Base-by-base conservation (phyloP, 75 land plant species). In the Selaginella moellendorffii region DNA sequence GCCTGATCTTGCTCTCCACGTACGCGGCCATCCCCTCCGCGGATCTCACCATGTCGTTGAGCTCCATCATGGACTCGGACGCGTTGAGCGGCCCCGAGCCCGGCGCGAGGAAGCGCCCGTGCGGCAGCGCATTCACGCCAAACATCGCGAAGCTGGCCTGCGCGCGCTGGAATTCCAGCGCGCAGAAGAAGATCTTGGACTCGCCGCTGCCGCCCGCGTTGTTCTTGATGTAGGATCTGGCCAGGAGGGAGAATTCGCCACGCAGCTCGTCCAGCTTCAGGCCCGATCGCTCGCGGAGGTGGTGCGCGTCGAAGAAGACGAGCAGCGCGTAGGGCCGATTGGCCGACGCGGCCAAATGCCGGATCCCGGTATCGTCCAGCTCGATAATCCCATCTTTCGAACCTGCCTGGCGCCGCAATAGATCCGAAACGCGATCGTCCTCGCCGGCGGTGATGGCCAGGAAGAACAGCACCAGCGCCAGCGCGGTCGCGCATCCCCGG, bases 251-350 rank as follows among this genome's bases (percentile, higher is more conserved):
- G 70, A 83, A 92, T 54, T 92, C 96, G 46, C 71, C 28, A 30
- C 80, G 78, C 46, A 92, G 78, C 2, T 79, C 71, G 10, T 70
- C 70, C 70, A 92, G 81, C 53, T 68, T 73, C 68, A 92, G 87
- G 24, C 88, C 97, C 29, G 90, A 0, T 28, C 83, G 85, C 77
- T 70, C 72, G n/a, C n/a, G 82, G 74, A 88, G 83, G 71, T 92
- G 86, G 10, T 20, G 36, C 67, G 97, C 95, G 71, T 92, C 97
- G 80, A 92, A 92, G 83, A 92, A 92, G 66, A 92, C 65, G 71
- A 88, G 53, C 71, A 92, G 67, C 22, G 81, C 79, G 72, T 85
- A 92, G 20, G 97, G 77, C n/a, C 87, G 77, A 8, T 53, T 60
- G 21, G 65, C 62, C 19, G 61, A 12, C 51, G 71, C 23, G 64